Base-by-base conservation (phyloP, 1,284 basidiomycete genomes). In the Malassezia caprae region DNA sequence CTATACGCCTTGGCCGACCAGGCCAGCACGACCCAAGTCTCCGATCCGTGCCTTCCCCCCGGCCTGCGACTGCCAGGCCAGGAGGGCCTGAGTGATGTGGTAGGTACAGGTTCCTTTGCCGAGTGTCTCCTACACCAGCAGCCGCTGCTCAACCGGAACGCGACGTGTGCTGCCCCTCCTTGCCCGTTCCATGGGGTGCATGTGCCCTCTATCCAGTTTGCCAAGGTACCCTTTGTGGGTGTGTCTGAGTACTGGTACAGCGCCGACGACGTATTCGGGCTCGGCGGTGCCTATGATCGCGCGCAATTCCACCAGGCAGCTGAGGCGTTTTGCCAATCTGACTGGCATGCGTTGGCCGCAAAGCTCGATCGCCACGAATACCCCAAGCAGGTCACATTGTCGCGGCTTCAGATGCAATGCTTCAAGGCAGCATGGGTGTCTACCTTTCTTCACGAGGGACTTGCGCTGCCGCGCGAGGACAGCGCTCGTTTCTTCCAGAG, bases 221-320 rank as follows among this genome's bases (percentile, higher is more conserved):
- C 83, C 40, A 84, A 84, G 27, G 88, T 88, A 19, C 87, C 87
- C 59, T 96, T 98, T 72, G 96, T 99, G 63, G 94, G 94, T 4
- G 85, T 98, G 30, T 93, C 89, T 11, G 94, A 99, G 76, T 99
- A 98, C 75, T 99, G 93, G 91, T 98, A 96, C 77, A 96, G 91
- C 26, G 88, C 90, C 6, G 89, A 96, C 67, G 90, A 96, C 72
- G 85, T 96, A 37, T 90, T 96, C 64, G 87, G 87, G 3, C 81
- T 96, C 1, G 93, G 91, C 12, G 94, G 94, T 1, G 81, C 89
- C 7, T 98, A 96, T 78, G 88, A 98, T 75, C 93, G 88, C 75
- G 87, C 90, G 21, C 85, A 91, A 69, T 98, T 94, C 77, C 93
- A 98, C 73, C 84, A 85, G 47, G 88, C 90, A 3, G 94, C 94